phyloP scores from a whole-genome alignment of 2,329 filamentous ascomycete species.

The Ramularia collo-cygni region DNA sequence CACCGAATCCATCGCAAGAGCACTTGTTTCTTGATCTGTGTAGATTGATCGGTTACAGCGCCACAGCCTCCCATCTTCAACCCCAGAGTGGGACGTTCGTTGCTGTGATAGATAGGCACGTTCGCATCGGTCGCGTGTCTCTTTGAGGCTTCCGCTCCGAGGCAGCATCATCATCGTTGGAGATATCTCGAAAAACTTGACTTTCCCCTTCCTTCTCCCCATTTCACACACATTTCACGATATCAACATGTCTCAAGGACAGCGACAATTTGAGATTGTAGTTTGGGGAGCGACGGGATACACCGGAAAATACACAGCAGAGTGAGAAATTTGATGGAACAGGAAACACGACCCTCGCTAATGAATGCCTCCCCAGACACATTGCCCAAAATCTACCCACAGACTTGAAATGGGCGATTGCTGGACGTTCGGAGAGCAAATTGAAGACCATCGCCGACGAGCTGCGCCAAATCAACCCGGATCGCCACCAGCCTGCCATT shows the following conservation, averaged over 20 bases:
- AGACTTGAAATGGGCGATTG: slow-evolving; percentile 78
- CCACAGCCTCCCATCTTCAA: no score
- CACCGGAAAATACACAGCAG: slow-evolving; percentile 69
- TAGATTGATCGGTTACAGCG: no score
- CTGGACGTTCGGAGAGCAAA: slow-evolving; percentile 73
- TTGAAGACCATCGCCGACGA: slow-evolving; percentile 62
- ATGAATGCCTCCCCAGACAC: slow-evolving; percentile 37
- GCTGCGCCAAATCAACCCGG: slow-evolving; percentile 58
- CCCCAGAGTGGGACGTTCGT: no score
- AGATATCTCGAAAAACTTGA: neutral
- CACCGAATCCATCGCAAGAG: no score
- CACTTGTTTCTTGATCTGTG: no score
- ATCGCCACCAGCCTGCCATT: slow-evolving; percentile 63
- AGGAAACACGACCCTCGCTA: no score
- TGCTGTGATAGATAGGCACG: no score
- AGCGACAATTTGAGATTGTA: slow-evolving; percentile 56
- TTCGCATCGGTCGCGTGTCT: neutral
- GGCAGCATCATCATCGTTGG: neutral
- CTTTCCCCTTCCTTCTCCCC: neutral
- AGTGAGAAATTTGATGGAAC: slow-evolving; percentile 31
- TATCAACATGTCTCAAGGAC: slow-evolving; percentile 32
- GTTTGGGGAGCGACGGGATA: slow-evolving; percentile 70
- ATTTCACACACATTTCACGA: neutral
- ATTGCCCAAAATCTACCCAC: slow-evolving; percentile 65
- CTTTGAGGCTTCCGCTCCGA: neutral